Evolutionary conservation across 768 basidiomycete species (phyloP), one percentile per base, ranked within the genome.

Genomic region (Lactarius tabidus): DNA sequence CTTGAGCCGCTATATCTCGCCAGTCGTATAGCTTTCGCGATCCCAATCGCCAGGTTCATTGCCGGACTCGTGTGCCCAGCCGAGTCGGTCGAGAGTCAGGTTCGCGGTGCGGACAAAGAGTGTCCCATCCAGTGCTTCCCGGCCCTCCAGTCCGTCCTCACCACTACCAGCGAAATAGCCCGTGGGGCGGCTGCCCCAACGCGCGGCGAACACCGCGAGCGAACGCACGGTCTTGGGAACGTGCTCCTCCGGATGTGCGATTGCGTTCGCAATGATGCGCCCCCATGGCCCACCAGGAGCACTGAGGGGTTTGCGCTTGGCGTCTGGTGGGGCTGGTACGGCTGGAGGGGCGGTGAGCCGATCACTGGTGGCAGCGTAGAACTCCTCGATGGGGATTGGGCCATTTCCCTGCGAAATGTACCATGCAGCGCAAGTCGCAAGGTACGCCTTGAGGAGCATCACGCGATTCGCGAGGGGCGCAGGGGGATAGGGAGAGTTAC

Each of bases 241-340:
- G 72, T 85, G 82, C 65, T 89, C 85, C 67, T 86, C 83, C 0
- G 85, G 85, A 68, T 88, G 82, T 2, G 80, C 78, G 48, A 87
- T 72, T 2, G 83, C 76, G 7, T 78, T 79, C 57, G 85, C 77
- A 36, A 88, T 71, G 63, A 89, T 73, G 20, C 82, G 76, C 15
- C 82, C 77, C 89, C 87, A 90, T 2, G 82, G 78, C 66, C 62
- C 57, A 14, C 59, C 67, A n/a, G 55, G 63, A 4, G 63, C 56
- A 12, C 20, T 33, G 36, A 69, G 66, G 0, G 68, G 58, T 28
- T 67, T 64, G 8, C 38, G 48, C 8, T 31, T 6, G 5, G 66
- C 63, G 6, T 29, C 41, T 2, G 60, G 51, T 69, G 77, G 48
- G 71, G 66, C 3, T 70, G 71, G 45, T 28, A 62, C 57, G 65